Base-by-base conservation (phyloP, 495 filamentous ascomycete species). In the Podospora pseudoanserina region DNA sequence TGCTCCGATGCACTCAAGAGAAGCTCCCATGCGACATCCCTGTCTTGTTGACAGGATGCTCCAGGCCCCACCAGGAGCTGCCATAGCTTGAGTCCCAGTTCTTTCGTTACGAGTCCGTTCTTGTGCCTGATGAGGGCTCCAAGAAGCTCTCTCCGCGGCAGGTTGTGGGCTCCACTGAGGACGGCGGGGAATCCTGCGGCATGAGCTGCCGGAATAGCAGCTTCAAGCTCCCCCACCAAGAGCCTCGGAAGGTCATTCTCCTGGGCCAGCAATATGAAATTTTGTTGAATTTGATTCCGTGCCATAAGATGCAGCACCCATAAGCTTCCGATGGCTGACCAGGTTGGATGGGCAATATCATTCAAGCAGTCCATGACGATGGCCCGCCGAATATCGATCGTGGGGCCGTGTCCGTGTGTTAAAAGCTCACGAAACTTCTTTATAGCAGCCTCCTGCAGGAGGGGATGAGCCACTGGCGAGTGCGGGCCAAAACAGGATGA, bases 31-130 rank as follows among this genome's bases (percentile, higher is more conserved):
- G 87, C 85, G 18, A 75, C 74, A 68, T 86, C 82, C 66, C 89
- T 84, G 53, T 88, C 87, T 57, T 83, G 82, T 20, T 82, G 78
- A 44, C 79, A 82, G 11, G 86, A 75, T 4, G 87, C 85, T 44
- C 84, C 79, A 27, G 84, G 79, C 64, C 90, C 87, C 64, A 94
- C 86, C 16, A 93, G 79, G 15, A 87, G 75, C 55, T 86, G 79
- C 91, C 91, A 94, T 1, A 94, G 80, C 23, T 82, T 81, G 23
- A 80, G 82, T 16, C 86, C 87, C 15, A 90, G 84, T 0, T 90
- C 86, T 6, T 81, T 71, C 0, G 85, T 82, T 67, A 93, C 88
- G 9, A 85, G 85, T 3, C 83, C 82, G 5, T 90, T 85, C 23
- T 85, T 84, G 27, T 86, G 80, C 11, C 81, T 72, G 39, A 93